Evolutionary conservation across 2,329 filamentous ascomycete genomes (phyloP), one percentile per base, ranked within the genome.

Genomic region (Phialophora tarda): DNA sequence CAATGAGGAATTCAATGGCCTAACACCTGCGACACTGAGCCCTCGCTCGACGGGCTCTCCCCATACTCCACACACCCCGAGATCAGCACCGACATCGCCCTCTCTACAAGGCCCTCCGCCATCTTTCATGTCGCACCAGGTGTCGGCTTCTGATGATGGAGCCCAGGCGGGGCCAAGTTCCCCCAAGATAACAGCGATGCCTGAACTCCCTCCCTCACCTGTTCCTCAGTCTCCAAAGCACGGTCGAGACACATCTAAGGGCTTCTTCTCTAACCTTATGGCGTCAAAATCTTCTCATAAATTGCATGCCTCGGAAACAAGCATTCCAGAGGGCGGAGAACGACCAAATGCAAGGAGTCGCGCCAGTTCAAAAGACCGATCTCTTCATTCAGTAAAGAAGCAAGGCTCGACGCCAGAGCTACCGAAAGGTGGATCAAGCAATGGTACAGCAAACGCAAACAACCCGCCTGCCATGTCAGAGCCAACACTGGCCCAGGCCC

Each of bases 211-310:
- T 62, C 76, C 79, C 23, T 81, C 80, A 0, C 77, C 80, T 30
- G 64, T 62, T 17, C 62, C 69, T 34, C 76, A 68, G 75, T 79
- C 54, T 70, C 77, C 70, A 14, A 80, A 79, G 65, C 81, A 82
- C 67, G 73, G 72, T 14, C 78, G 81, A 63, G 81, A 82, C 67
- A 72, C 77, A 3, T 82, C 81, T 2, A 79, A 77, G 57, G 81
- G 79, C 2, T 82, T 82, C 63, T 82, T 82, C 65, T 78, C 80
- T 12, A 82, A 77, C 63, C 74, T 82, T 51, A 82, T 81, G 73
- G 80, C 80, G 5, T 80, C 80, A 3, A 81, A 80, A 68, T 78
- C 80, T 12, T 79, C 79, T 1, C 79, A 82, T 59, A 76, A 74
- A 63, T 68, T 79, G 38, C 78, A 80, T 41, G 72, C 74, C 38